Conservation (phyloP, 2,329 filamentous ascomycete genomes). For the Colletotrichum sp. region DNA sequence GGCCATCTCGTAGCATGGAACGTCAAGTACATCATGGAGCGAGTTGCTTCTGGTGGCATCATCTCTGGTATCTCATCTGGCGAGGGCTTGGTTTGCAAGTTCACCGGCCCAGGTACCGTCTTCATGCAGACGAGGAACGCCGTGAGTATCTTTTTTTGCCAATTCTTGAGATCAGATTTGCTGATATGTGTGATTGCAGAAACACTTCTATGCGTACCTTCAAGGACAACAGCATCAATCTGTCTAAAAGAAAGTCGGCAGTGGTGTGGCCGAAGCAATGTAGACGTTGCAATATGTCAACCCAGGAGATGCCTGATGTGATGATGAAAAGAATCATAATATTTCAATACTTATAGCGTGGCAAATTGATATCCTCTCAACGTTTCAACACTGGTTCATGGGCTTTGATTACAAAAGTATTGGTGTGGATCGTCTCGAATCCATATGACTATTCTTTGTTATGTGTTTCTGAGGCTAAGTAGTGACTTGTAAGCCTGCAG, state of each 20-base stretch:
- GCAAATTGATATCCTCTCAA: not conserved
- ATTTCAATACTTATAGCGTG: not conserved
- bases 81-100: constrained; percentile 94
- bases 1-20: constrained; percentile 97
- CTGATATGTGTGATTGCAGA: constrained; percentile 35
- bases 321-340: not conserved
- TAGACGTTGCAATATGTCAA: not conserved
- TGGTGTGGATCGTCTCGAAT: not conserved
- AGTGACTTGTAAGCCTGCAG: not conserved
- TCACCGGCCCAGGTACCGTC: constrained; percentile 87
- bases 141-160: constrained; percentile 43
- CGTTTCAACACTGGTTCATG: not conserved
- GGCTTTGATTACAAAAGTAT: not conserved
- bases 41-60: constrained; percentile 88
- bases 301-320: not conserved
- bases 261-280: not conserved
- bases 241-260: constrained; percentile 19
- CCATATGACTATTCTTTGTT: too few species aligned
- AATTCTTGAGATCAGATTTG: not conserved
- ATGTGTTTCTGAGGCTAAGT: too few species aligned
- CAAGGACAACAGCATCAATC: constrained; percentile 46
- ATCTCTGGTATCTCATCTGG: constrained; percentile 84
- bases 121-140: constrained; percentile 94
- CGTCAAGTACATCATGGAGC: constrained; percentile 89
- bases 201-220: constrained; percentile 59